Evolutionary conservation across 2,329 filamentous ascomycete genomes (phyloP).

Genomic region (Anthostomella pinea): DNA sequence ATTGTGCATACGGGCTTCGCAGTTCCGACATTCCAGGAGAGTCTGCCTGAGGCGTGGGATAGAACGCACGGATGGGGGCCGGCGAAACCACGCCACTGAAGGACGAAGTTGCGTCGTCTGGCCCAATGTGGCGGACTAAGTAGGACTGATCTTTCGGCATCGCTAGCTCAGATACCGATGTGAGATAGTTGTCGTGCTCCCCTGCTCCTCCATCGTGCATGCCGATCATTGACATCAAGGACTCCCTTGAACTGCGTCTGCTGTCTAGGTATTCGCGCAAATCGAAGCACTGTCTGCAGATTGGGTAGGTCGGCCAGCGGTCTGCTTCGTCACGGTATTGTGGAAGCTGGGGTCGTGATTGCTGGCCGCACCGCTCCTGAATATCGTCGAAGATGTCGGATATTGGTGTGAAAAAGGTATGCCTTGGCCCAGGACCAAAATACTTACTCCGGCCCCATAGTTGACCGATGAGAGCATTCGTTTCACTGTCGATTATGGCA

Average conservation of each 20-base stretch:
- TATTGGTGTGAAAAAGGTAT: constrained; percentile 44
- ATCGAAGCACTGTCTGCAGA: constrained; percentile 42
- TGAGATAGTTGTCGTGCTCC: constrained; percentile 38
- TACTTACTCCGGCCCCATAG: constrained; percentile 45
- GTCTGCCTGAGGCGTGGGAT: constrained; percentile 22
- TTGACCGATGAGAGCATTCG: constrained; percentile 39
- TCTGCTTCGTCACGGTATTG: constrained; percentile 40
- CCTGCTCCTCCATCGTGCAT: constrained; percentile 20
- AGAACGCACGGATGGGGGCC: constrained; percentile 23
- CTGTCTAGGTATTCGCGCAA: constrained; percentile 39
- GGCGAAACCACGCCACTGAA: constrained; percentile 32
- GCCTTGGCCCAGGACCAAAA: constrained; percentile 39
- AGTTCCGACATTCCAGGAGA: constrained; percentile 35
- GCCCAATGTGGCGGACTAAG: constrained; percentile 32
- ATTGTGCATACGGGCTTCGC: constrained; percentile 38
- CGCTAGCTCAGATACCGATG: constrained; percentile 42
- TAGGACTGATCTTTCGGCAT: constrained; percentile 37
- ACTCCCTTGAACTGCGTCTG: constrained; percentile 40
- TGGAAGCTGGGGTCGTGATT: constrained; percentile 38
- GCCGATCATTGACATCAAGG: constrained; percentile 42
- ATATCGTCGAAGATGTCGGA: constrained; percentile 45
- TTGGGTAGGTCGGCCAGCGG: constrained; percentile 38
- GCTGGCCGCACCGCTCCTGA: constrained; percentile 41
- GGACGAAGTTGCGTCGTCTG: constrained; percentile 34
- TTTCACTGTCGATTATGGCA: constrained; percentile 40